These are phyloP conservation scores for Botryotinia narcissicola DNA, from an alignment of 2,329 filamentous ascomycete genomes.

Conservation along the genomic window DNA sequence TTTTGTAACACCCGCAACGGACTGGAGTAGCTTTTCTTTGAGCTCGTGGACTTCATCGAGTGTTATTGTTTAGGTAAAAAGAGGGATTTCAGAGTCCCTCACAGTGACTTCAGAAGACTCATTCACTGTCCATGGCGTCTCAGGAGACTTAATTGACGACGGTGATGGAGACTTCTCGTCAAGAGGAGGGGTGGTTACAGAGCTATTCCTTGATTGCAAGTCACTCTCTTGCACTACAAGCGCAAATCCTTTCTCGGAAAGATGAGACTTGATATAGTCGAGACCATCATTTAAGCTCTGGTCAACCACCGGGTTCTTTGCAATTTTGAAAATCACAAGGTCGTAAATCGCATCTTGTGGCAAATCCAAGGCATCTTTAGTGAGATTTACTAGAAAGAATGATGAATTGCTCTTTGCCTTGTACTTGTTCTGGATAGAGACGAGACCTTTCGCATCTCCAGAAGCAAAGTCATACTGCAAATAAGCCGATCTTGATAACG, in stretches of 20 bases:
- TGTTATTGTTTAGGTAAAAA: not conserved
- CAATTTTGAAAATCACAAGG: not conserved
- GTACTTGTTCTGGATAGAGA: slow-evolving; percentile 6
- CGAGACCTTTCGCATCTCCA: not conserved
- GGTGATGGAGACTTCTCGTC: not conserved
- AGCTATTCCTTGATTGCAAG: not conserved
- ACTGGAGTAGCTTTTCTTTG: not conserved
- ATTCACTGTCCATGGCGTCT: not conserved
- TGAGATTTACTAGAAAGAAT: not conserved
- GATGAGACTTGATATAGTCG: not conserved
- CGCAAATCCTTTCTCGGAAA: not conserved
- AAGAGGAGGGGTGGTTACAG: not conserved
- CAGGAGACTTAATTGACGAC: not conserved
- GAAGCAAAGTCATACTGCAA: slow-evolving; percentile 14
- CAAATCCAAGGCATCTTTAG: not conserved
- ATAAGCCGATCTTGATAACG: not conserved
- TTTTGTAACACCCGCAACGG: not conserved
- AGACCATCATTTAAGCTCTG: not conserved
- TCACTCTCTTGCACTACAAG: not conserved
- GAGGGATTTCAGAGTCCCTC: not conserved
- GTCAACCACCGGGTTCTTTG: not conserved
- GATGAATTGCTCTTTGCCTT: slow-evolving; percentile 17
- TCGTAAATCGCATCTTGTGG: not conserved
- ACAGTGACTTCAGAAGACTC: not conserved
- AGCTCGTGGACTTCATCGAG: not conserved